Evolutionary conservation across 331 rosid species (phyloP), one percentile per base, ranked within the genome.

Genomic region (Quercus lobata): DNA sequence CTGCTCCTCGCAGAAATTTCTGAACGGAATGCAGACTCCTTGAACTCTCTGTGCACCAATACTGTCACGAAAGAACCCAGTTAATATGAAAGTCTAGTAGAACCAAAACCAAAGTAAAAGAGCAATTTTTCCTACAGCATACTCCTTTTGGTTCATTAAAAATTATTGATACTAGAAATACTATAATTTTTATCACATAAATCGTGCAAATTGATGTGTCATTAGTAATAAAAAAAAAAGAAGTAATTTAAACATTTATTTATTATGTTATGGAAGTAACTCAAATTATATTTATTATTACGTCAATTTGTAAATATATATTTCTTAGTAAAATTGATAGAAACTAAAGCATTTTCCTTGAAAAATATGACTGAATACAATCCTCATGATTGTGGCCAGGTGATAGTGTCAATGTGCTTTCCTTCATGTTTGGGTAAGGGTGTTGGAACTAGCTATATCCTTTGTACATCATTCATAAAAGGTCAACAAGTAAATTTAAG

Each of bases 31-130:
- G 89, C 98, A 92, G 60, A 72, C 88, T 5, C 63, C 86, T 32
- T 91, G 96, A 81, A 92, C 93, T 76, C 92, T 86, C 80, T 89
- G 90, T 75, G 97, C 97, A 0, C 98, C 98, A 84, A 94, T 87
- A 87, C 98, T 94, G 92, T 78, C 32, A 79, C 75, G 76, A 84
- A 83, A 18, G 74, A 76, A 37, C 41, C 81, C 71, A 35, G 63
- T 25, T 73, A 44, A 65, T 74, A 75, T 76, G 65, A 83, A 76
- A 73, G 60, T 62, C 30, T 46, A 9, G 12, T 25, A 18, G 56
- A 30, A 61, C 57, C 21, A 41, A 27, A 58, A 30, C 49, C 55
- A 49, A 49, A 27, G 15, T 32, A 55, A 78, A 19, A 34, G 9
- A 35, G 72, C 24, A 29, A 30, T 18, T 29, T 16, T 63, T 5